phyloP scores from a whole-genome alignment of 495 filamentous ascomycete genomes.

The Podospora comata region DNA sequence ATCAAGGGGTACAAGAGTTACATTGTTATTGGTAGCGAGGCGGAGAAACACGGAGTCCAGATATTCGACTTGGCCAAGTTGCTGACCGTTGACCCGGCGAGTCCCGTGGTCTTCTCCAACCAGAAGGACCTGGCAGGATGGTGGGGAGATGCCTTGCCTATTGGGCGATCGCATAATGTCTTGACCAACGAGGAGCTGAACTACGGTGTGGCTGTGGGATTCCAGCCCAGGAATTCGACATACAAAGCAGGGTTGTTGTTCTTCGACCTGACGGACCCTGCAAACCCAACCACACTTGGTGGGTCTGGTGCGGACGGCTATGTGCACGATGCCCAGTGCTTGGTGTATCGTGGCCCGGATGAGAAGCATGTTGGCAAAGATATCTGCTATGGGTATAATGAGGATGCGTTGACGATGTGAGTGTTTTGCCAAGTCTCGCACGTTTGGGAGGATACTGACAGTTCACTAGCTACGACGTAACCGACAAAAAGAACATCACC shows the following conservation, averaged over 20 bases:
- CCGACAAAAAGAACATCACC: slow-evolving; percentile 44
- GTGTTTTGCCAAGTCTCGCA: slow-evolving; percentile 36
- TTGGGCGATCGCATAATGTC: slow-evolving; percentile 48
- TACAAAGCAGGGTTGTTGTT: slow-evolving; percentile 49
- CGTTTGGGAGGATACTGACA: slow-evolving; percentile 22
- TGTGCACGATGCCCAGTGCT: slow-evolving; percentile 56
- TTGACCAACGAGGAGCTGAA: slow-evolving; percentile 46
- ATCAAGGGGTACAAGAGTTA: slow-evolving; percentile 47
- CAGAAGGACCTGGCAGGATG: slow-evolving; percentile 37
- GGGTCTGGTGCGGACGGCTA: slow-evolving; percentile 50
- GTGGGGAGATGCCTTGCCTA: slow-evolving; percentile 35
- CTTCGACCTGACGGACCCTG: slow-evolving; percentile 46
- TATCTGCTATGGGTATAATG: slow-evolving; percentile 58
- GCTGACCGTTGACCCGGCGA: slow-evolving; percentile 19
- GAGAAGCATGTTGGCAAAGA: slow-evolving; percentile 46
- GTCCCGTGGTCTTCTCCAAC: slow-evolving; percentile 31
- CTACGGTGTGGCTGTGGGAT: slow-evolving; percentile 46
- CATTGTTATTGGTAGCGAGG: slow-evolving; percentile 49
- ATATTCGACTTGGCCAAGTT: slow-evolving; percentile 52
- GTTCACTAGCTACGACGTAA: slow-evolving; percentile 50
- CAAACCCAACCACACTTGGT: slow-evolving; percentile 47
- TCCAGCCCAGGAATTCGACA: slow-evolving; percentile 36
- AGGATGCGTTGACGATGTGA: slow-evolving; percentile 41
- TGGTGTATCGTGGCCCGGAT: slow-evolving; percentile 55
- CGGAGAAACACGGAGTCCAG: slow-evolving; percentile 46